Evolutionary conservation across 2,329 filamentous ascomycete species (phyloP), one percentile per base, ranked within the genome.

Genomic region (Aspergillus neoniger): DNA sequence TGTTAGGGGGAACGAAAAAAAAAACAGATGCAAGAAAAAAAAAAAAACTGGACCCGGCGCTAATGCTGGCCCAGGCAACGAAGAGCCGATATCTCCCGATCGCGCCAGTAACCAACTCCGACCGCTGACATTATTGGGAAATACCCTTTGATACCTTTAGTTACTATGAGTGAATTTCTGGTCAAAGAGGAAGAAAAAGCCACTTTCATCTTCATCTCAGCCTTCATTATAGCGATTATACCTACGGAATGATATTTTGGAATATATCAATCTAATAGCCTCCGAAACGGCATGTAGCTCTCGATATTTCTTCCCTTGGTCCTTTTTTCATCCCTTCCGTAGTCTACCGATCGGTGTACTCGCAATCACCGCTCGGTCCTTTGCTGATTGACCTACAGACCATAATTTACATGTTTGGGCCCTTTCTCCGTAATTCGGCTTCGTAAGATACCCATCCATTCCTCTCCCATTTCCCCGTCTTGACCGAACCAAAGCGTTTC

Each of bases 41-140:
- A 57, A 57, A 62, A 64, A 66, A 66, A 61, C 39, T 60, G 61
- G 65, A 55, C 47, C 63, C 62, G 63, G 56, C 68, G 67, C 65
- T 69, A 68, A 61, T 49, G 59, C 61, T 63, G 67, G 63, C 63
- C 65, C 64, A 64, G 68, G 65, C 64, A 69, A 70, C 67, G 62
- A 64, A 36, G 53, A 68, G 72, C 74, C 74, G 75, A 75, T 68
- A 73, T 76, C 70, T 76, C 74, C 75, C 75, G 75, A 77, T 69
- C 66, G 57, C 57, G 48, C 61, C 63, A 67, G 61, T 70, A 66
- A 58, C 59, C 56, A 39, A 58, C 32, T 47, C 63, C 63, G 59
- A 60, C 62, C 54, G 60, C 54, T 59, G 49, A 32, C 54, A 59
- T 59, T 44, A 59, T 57, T 49, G 51, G 57, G 41, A 44, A 57